Percentiles rank a stretch among this genome's conserved stretches.
Conservation (phyloP, 352 stramenopile genomes). For the Globisporangium viniferum region DNA sequence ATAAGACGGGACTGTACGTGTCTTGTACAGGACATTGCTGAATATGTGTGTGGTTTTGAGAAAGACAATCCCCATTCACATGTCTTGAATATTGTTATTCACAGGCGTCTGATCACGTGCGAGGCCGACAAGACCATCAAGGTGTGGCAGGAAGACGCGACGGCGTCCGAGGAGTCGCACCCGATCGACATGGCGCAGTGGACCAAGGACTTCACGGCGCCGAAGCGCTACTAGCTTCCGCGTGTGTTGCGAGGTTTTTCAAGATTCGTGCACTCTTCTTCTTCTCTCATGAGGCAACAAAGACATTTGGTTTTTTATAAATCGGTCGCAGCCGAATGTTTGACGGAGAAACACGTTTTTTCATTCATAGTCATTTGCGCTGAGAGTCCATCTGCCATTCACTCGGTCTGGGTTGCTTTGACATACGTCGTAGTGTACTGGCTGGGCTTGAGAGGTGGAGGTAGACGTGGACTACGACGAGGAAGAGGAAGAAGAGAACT, state of each 20-base stretch:
- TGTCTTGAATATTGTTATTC: not conserved
- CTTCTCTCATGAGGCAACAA: not conserved
- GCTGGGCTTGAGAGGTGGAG: too few species aligned
- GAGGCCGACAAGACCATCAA: constrained; percentile 99
- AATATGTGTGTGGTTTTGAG: constrained; percentile 6
- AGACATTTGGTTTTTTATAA: not conserved
- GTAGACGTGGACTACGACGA: too few species aligned
- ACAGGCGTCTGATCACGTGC: constrained; percentile 96
- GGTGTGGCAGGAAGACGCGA: constrained; percentile 96
- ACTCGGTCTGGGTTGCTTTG: too few species aligned
- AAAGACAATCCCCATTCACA: not conserved
- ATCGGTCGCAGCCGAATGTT: not conserved
- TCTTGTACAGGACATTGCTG: not conserved
- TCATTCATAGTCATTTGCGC: not conserved
- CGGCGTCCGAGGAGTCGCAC: constrained; percentile 94
- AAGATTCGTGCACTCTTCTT: not conserved
- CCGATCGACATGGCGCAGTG: constrained; percentile 98
- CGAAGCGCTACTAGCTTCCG: constrained; percentile 64
- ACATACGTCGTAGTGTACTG: too few species aligned
- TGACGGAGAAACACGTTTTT: not conserved
- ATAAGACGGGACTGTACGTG: constrained; percentile 93
- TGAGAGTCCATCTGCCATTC: too few species aligned
- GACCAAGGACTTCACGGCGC: constrained; percentile 92
- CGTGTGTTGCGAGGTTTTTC: not conserved
- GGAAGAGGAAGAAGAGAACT: too few species aligned